Conservation (phyloP, 345 rosid species). For the Lepidium sativum region DNA sequence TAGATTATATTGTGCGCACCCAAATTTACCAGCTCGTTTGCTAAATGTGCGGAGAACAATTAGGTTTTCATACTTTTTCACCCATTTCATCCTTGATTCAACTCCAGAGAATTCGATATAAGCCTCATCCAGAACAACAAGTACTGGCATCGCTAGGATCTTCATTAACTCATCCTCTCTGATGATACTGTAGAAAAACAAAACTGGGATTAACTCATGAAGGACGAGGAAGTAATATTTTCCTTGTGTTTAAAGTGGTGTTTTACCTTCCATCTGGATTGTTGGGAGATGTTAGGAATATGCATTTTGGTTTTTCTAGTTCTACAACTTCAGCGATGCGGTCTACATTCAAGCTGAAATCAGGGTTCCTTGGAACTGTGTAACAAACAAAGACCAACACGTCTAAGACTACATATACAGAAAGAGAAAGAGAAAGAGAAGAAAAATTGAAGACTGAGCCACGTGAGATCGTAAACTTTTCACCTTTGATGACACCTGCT, state of each 20-base stretch:
- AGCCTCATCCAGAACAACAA: conserved; percentile 95
- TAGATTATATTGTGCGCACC: not conserved
- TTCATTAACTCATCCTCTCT: conserved; percentile 65
- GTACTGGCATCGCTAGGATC: conserved; percentile 71
- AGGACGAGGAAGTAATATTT: not conserved
- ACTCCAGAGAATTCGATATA: conserved; percentile 81
- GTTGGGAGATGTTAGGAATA: conserved; percentile 90
- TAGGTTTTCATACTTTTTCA: conserved; percentile 79
- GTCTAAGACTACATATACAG: not conserved
- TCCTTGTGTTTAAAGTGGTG: not conserved
- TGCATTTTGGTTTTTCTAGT: conserved; percentile 81
- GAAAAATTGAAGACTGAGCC: not conserved
- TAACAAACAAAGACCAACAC: not conserved
- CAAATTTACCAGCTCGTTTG: conserved; percentile 81
- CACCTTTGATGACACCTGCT: conserved; percentile 77
- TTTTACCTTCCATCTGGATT: conserved; percentile 94
- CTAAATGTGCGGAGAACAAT: conserved; percentile 95
- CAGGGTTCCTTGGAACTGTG: conserved; percentile 74
- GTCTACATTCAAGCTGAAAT: conserved; percentile 79
- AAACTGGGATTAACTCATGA: not conserved
- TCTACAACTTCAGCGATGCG: conserved; percentile 57
- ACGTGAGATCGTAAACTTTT: not conserved
- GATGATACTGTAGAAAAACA: conserved; percentile 43
- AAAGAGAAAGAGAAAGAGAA: not conserved
- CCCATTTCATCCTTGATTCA: conserved; percentile 89